phyloP scores from a whole-genome alignment of 805 yeast genomes.

The Yueomyces sp. region DNA sequence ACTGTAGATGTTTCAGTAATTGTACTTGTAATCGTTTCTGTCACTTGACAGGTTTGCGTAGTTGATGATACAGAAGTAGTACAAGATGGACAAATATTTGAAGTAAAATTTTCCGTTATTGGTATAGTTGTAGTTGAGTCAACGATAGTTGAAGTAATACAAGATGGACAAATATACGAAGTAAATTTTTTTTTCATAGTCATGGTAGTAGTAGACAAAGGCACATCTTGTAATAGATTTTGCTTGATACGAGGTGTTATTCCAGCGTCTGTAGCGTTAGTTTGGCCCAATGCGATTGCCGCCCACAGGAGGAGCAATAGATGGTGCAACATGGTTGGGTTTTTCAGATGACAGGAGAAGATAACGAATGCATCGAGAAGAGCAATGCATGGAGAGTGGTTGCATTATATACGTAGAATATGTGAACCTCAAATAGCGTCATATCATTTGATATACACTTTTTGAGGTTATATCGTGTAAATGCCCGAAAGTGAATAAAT shows the following conservation, averaged over 20 bases:
- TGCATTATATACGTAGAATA: too few relatives aligned
- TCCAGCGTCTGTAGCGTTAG: too few relatives aligned
- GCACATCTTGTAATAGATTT: background rate
- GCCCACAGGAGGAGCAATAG: too few relatives aligned
- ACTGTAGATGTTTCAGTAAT: background rate
- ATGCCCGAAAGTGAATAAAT: background rate
- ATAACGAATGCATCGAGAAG: too few relatives aligned
- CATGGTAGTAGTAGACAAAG: background rate
- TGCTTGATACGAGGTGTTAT: too few relatives aligned
- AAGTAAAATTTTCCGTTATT: conserved; percentile 1
- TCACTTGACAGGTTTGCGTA: background rate
- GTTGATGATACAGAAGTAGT: background rate
- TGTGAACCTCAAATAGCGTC: background rate
- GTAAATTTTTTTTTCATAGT: background rate
- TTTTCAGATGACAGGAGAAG: too few relatives aligned
- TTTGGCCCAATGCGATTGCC: too few relatives aligned
- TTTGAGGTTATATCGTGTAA: background rate
- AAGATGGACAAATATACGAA: background rate
- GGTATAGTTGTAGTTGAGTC: background rate
- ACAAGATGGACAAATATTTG: conserved; percentile 5
- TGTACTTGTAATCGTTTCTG: background rate
- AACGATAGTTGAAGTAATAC: background rate
- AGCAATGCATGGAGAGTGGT: too few relatives aligned
- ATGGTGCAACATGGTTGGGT: background rate
- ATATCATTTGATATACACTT: background rate